These are phyloP conservation scores for Chlorella sp. DNA, from an alignment of 139 green algal genomes.

Conservation along the genomic window DNA sequence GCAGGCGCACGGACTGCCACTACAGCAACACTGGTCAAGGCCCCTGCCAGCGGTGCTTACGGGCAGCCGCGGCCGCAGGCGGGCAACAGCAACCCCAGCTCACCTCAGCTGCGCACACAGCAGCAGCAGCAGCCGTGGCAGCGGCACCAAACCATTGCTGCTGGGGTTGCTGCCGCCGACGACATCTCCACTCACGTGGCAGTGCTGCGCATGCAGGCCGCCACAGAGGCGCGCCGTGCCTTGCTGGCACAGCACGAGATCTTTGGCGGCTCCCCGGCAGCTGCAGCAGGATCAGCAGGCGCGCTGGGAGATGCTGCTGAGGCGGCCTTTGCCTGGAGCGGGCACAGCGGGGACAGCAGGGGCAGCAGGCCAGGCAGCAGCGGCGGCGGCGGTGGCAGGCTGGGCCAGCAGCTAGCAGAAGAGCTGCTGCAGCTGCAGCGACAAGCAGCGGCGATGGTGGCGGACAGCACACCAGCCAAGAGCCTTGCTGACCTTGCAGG, in stretches of 20 bases:
- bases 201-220: conserved; percentile 1
- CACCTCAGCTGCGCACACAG: not conserved
- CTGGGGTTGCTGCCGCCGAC: conserved; percentile 6
- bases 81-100: not conserved
- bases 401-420: not conserved
- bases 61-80: not conserved
- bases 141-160: not conserved
- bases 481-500: conserved; percentile 10
- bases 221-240: not conserved
- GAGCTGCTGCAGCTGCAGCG: conserved; percentile 1
- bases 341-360: not conserved
- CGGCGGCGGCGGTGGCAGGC: not conserved
- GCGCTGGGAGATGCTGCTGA: not conserved
- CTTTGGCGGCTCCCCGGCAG: not conserved
- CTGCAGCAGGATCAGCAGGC: not conserved
- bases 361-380: not conserved
- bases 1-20: not conserved
- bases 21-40: too few relatives aligned
- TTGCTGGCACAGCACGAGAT: not conserved
- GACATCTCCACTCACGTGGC: not conserved
- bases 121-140: not conserved
- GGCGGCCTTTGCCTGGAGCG: not conserved
- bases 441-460: not conserved
- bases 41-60: too few relatives aligned
- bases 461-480: not conserved